phyloP scores from a whole-genome alignment of 192 early-diverging fungal species.

The Chytriomyces confervae region DNA sequence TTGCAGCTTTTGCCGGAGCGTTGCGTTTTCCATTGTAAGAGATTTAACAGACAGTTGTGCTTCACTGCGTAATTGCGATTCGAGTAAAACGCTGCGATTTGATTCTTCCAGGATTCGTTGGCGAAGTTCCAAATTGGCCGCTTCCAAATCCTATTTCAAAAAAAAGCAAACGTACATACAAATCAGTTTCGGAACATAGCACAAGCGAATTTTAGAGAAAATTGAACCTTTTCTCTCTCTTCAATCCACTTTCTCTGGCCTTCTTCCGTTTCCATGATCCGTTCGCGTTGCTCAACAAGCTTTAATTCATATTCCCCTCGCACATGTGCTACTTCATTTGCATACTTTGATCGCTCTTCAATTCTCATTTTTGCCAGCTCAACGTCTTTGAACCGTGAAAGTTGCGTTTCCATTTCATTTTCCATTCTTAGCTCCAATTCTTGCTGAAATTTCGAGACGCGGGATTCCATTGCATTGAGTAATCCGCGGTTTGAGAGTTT shows the following conservation, averaged over 20 bases:
- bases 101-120: constrained; percentile 48
- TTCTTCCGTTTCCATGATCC: constrained; percentile 25
- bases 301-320: constrained; percentile 35
- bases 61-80: constrained; percentile 44
- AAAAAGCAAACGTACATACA: neutral
- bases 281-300: constrained; percentile 34
- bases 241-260: constrained; percentile 31
- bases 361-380: constrained; percentile 54
- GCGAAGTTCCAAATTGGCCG: constrained; percentile 35
- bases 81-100: constrained; percentile 44
- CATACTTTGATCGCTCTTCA: constrained; percentile 48
- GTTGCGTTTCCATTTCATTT: constrained; percentile 39
- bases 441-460: constrained; percentile 49
- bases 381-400: constrained; percentile 49
- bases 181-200: too few relatives aligned
- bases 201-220: neutral
- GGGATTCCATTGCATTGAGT: constrained; percentile 41
- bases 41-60: constrained; percentile 47
- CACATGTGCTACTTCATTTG: constrained; percentile 34
- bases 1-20: constrained; percentile 37
- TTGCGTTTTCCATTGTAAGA: constrained; percentile 41
- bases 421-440: constrained; percentile 42
- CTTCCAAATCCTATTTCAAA: neutral
- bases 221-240: constrained; percentile 43
- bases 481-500: neutral